Conservation (phyloP, 2,329 filamentous ascomycete species). For the Zelopaecilomyces penicillatus region DNA sequence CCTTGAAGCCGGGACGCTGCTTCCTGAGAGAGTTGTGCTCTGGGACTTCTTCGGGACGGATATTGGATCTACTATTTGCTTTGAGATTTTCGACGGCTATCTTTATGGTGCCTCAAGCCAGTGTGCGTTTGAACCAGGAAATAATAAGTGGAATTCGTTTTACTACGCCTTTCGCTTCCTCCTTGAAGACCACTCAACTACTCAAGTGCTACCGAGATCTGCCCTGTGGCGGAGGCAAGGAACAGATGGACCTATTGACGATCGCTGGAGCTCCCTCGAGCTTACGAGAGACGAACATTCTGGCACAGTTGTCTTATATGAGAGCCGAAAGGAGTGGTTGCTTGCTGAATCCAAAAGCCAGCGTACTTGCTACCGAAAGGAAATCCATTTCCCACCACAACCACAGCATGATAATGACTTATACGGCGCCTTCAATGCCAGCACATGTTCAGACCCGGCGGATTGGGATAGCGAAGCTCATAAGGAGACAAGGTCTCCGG, state of each 20-base stretch:
- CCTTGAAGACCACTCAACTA: constrained; percentile 33
- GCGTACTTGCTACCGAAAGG: constrained; percentile 57
- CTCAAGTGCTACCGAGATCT: constrained; percentile 33
- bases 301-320: constrained; percentile 52
- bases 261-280: constrained; percentile 62
- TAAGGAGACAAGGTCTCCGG: constrained; percentile 8
- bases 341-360: constrained; percentile 43
- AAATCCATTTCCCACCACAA: constrained; percentile 33
- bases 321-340: constrained; percentile 62
- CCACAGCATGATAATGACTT: neutral
- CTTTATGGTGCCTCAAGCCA: constrained; percentile 66
- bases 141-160: constrained; percentile 59
- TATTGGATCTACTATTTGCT: constrained; percentile 59
- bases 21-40: constrained; percentile 40
- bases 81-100: constrained; percentile 57
- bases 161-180: constrained; percentile 61
- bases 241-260: constrained; percentile 62
- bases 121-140: constrained; percentile 51
- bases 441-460: neutral
- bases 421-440: neutral
- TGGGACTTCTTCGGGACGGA: constrained; percentile 54
- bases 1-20: constrained; percentile 32
- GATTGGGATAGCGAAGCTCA: constrained; percentile 9
- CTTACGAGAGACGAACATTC: constrained; percentile 52
- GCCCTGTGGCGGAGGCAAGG: constrained; percentile 54